Conservation (phyloP, 2,329 filamentous ascomycete species). For the Penicillium sclerotigenum region DNA sequence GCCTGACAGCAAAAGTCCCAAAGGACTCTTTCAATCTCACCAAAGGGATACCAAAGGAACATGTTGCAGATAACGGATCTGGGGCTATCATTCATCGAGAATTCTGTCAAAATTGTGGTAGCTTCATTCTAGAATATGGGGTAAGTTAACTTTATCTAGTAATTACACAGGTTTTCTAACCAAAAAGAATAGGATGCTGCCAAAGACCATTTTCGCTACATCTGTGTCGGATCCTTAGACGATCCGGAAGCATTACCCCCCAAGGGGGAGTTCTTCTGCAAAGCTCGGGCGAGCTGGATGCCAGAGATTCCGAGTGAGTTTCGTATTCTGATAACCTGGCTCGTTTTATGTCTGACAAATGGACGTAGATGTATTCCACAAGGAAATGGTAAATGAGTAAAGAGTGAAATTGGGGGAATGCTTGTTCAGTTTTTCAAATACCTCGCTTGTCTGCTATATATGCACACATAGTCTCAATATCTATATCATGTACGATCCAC, state of each 20-base stretch:
- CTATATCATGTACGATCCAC: background rate
- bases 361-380: constrained; percentile 45
- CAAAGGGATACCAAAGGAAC: constrained; percentile 41
- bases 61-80: constrained; percentile 52
- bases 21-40: constrained; percentile 44
- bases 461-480: background rate
- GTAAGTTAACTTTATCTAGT: constrained; percentile 28
- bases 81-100: constrained; percentile 49
- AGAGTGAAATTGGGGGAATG: background rate
- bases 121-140: constrained; percentile 53
- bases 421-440: background rate
- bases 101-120: constrained; percentile 54
- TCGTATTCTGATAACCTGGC: background rate
- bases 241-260: constrained; percentile 49
- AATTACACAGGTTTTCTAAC: background rate
- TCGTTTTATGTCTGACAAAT: constrained; percentile 7
- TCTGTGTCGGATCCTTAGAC: constrained; percentile 52
- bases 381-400: constrained; percentile 46
- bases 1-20: constrained; percentile 52
- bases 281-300: constrained; percentile 50
- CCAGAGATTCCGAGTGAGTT: constrained; percentile 47
- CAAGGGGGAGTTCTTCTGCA: constrained; percentile 57
- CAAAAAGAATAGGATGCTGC: constrained; percentile 24
- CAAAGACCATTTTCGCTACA: constrained; percentile 40
- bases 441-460: background rate